Conservation (phyloP, 805 yeast genomes). For the Candida khao-thaluensis region DNA sequence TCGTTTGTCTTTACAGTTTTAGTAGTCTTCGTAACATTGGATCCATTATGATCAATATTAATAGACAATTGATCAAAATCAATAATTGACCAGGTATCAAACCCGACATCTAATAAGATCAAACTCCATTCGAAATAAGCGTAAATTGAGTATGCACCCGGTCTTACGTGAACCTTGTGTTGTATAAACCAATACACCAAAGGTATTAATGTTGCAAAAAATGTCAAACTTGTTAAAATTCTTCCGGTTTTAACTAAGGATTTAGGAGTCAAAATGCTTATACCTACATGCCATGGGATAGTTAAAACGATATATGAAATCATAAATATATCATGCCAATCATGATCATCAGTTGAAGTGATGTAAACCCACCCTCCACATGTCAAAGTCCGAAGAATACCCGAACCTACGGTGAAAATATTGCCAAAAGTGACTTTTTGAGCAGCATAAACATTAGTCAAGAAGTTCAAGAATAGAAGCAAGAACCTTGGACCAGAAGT, state of each 20-base stretch:
- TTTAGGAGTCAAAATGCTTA: constrained; percentile 51
- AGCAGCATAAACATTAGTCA: constrained; percentile 29
- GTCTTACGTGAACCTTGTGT: constrained; percentile 79
- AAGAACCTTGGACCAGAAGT: constrained; percentile 92
- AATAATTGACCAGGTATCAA: constrained; percentile 73
- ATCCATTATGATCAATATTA: constrained; percentile 21
- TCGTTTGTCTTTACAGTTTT: constrained; percentile 3
- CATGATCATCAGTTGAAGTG: constrained; percentile 96
- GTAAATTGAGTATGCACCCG: constrained; percentile 95
- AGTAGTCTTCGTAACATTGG: neutral
- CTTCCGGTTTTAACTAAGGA: constrained; percentile 52
- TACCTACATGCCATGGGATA: constrained; percentile 81
- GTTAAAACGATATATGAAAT: constrained; percentile 84
- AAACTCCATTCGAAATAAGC: constrained; percentile 95
- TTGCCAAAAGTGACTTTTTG: neutral
- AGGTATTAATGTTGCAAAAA: constrained; percentile 75
- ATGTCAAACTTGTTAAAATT: constrained; percentile 51
- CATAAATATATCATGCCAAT: constrained; percentile 95
- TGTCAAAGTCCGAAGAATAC: constrained; percentile 85
- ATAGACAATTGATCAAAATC: constrained; percentile 71
- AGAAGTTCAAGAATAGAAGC: constrained; percentile 50
- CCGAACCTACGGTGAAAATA: constrained; percentile 44
- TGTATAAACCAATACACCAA: constrained; percentile 86
- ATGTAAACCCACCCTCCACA: constrained; percentile 99
- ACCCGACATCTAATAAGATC: constrained; percentile 77